Conservation (phyloP, 2,329 filamentous ascomycete genomes). For the Neopestalotiopsis clavispora region DNA sequence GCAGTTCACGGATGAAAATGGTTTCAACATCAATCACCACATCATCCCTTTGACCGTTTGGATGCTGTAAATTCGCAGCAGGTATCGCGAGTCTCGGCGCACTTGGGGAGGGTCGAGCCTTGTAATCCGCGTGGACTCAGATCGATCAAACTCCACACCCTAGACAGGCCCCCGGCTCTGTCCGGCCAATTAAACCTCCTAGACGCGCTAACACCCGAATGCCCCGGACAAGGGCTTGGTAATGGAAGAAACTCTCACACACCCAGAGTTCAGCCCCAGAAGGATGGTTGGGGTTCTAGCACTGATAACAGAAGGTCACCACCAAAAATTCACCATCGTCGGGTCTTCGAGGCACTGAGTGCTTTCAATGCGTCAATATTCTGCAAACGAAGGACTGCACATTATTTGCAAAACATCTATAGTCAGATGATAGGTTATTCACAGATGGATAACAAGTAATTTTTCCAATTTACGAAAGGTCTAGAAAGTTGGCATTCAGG, state of each 20-base stretch:
- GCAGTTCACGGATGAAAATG: too few relatives aligned
- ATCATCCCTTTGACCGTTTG: too few relatives aligned
- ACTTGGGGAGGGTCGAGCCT: constrained; percentile 14
- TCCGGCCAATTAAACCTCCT: constrained; percentile 11
- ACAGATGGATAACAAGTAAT: too few relatives aligned
- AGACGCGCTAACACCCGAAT: constrained; percentile 7
- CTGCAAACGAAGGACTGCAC: not conserved
- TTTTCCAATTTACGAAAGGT: too few relatives aligned
- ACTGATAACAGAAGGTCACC: not conserved
- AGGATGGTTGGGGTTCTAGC: not conserved
- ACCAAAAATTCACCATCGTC: not conserved
- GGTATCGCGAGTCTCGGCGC: not conserved
- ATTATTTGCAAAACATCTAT: too few relatives aligned
- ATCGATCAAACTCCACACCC: constrained; percentile 19
- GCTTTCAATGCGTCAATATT: not conserved
- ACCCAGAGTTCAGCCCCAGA: constrained; percentile 1
- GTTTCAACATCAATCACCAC: too few relatives aligned
- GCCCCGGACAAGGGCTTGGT: constrained; percentile 10
- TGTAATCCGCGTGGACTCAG: constrained; percentile 13
- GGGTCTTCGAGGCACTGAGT: not conserved
- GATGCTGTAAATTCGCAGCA: too few relatives aligned
- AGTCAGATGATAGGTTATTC: too few relatives aligned
- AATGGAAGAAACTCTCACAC: not conserved
- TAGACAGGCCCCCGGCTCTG: constrained; percentile 8
- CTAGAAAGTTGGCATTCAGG: too few relatives aligned